Percentiles rank a stretch among this genome's conserved stretches.
Conservation (phyloP, 306 rosid genomes). For the Trifolium pratense region DNA sequence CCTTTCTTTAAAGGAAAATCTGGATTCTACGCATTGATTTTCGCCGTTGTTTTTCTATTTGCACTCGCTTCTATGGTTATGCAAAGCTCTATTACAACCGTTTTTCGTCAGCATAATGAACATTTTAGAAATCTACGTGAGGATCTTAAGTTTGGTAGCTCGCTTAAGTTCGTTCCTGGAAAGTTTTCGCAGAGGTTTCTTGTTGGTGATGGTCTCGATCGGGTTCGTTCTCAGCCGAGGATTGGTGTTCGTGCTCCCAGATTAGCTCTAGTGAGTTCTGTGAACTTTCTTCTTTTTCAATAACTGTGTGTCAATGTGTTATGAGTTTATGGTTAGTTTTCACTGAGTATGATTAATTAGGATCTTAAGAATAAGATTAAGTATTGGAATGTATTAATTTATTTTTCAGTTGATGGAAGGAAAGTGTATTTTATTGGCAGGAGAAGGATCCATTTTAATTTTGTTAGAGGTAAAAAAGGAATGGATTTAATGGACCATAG, state of each 20-base stretch:
- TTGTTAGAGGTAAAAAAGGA: background rate
- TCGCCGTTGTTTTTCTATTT: constrained; percentile 65
- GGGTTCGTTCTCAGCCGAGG: constrained; percentile 60
- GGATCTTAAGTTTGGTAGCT: constrained; percentile 68
- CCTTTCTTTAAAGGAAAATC: constrained; percentile 65
- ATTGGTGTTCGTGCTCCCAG: constrained; percentile 76
- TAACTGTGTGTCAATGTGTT: background rate
- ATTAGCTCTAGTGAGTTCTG: constrained; percentile 81
- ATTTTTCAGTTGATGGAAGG: background rate
- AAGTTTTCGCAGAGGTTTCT: constrained; percentile 52
- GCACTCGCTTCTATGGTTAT: constrained; percentile 75
- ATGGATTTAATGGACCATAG: background rate
- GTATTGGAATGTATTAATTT: constrained; percentile 2
- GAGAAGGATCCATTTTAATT: constrained; percentile 36
- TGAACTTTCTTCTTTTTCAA: constrained; percentile 20
- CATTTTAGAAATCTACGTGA: constrained; percentile 43
- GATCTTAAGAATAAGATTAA: background rate
- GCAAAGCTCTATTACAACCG: constrained; percentile 84
- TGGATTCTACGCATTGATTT: constrained; percentile 56
- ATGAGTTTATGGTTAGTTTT: background rate
- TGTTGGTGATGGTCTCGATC: constrained; percentile 68
- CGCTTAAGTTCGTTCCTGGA: constrained; percentile 79
- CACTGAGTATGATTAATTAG: background rate
- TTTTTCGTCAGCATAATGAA: constrained; percentile 60
- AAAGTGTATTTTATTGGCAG: constrained; percentile 20